Evolutionary conservation across 2,329 filamentous ascomycete genomes (phyloP), one percentile per base, ranked within the genome.

Genomic region (Pyrenochaeta sp.): DNA sequence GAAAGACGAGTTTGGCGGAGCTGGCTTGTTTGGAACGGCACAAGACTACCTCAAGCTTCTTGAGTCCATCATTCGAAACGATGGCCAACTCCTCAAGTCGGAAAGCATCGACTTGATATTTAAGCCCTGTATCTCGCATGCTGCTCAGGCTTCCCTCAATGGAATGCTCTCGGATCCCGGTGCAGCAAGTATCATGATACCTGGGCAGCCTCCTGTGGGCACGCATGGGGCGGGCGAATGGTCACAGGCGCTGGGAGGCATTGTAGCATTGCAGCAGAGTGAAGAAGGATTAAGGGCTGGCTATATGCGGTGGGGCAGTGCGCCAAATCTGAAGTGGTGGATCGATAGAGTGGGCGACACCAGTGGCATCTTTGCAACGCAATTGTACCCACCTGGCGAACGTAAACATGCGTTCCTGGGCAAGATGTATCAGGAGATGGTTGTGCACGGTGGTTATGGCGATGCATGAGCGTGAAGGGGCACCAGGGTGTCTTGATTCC

Each of bases 291-390:
- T 69, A 9, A 57, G 59, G 36, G 47, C 58, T 22, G 56, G 55
- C 5, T 63, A 52, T 56, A 13, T 70, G 47, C 56, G 65, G 12
- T 69, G 67, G 69, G 66, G 61, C 24, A 70, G 70, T 27, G 58
- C 59, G 15, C 68, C 68, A 3, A 68, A 66, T 50, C 48, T 65
- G 45, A 66, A 62, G 13, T 69, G 70, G 71, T 72, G 69, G 66
- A 67, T 73, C 37, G 72, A 74, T 46, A 62, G 66, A n/a, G 48
- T 61, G 40, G 63, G 62, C 7, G 66, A 64, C 1, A 62, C 67
- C 7, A 70, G 67, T 45, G 72, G 67, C 9, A 47, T 74, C 15
- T 71, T 64, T 40, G 70, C 62, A 9, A 67, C 61, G 9, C 71
- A 74, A 54, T 57, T 74, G 3, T 48, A 49, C 25, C 72, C 71